Evolutionary conservation across 371 early-diverging fungal species (phyloP), one percentile per base, ranked within the genome.

Genomic region (Rhizopus sp.): DNA sequence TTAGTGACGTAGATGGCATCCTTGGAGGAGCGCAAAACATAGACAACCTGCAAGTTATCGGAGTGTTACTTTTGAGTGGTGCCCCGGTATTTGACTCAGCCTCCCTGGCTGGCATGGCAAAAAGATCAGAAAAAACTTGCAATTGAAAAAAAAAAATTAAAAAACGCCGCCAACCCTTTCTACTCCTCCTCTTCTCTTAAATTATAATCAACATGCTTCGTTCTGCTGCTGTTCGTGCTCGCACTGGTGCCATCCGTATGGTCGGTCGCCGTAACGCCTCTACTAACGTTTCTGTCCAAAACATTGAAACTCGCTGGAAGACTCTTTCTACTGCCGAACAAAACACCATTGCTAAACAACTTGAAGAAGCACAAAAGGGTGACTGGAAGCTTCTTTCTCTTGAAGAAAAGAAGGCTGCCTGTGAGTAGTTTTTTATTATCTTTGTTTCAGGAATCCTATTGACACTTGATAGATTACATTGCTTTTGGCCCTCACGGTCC

Each of bases 401-500:
- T 57, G 96, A 96, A 48, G 89, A 97, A 76, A 97, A 97, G 91
- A 88, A 92, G 75, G 94, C 98, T 68, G 87, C 75, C 33, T 78
- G 97, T 96, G 85, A 72, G 89, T 80, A 23, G 23, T 23, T 23
- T 23, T 23, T 23, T 23, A 23, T 23, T 23, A 23, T 23, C 32
- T 7, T 37, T 37, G 30, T 37, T 9, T 50, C 41, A n/a, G 3
- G 23, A 23, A 30, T 32, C 37, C 29, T 16, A 10, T 31, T 23
- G 3, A n/a, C 13, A 39, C 31, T 31, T 9, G 7, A 9, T 52
- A 73, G 77, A 94, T 81, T 97, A 87, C 77, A 88, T 96, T 66
- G 93, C 97, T 46, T 98, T 94, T 73, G 98, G 98, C 56, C 83
- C 91, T 46, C 93, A 96, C 81, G 95, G 93, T 73, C 89, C 91